These are phyloP conservation scores for Apiotrichum gamsii DNA, from an alignment of 1,284 basidiomycete species.

Conservation along the genomic window DNA sequence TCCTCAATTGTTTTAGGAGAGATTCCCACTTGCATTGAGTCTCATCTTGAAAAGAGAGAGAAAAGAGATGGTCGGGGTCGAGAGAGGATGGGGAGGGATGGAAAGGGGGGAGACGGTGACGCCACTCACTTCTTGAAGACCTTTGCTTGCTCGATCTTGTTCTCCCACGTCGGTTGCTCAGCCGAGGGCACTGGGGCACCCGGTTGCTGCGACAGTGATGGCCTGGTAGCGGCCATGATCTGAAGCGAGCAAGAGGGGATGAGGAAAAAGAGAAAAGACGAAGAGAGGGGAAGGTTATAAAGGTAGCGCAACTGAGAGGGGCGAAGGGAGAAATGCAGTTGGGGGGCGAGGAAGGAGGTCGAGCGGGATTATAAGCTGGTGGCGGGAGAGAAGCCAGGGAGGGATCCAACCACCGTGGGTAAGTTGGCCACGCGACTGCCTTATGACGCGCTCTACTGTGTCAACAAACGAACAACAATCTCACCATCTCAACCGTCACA, in stretches of 20 bases:
- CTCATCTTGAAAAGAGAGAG: constrained; percentile 47
- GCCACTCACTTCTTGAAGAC: constrained; percentile 52
- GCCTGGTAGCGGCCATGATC: constrained; percentile 15
- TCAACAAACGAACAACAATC: constrained; percentile 1
- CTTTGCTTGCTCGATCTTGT: constrained; percentile 47
- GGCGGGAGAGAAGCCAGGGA: background rate
- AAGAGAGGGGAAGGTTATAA: background rate
- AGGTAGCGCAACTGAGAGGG: background rate
- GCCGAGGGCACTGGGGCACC: constrained; percentile 2
- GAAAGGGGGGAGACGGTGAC: too few species aligned
- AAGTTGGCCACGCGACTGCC: too few species aligned
- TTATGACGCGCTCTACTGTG: background rate
- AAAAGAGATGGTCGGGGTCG: constrained; percentile 7
- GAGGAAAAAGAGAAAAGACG: background rate
- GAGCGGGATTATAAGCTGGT: background rate
- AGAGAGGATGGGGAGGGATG: constrained; percentile 1
- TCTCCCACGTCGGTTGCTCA: constrained; percentile 45
- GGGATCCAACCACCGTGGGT: too few species aligned
- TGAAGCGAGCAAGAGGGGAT: constrained; percentile 1
- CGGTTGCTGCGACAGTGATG: constrained; percentile 5
- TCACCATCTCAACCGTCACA: background rate
- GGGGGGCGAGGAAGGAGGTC: background rate
- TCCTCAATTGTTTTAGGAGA: constrained; percentile 54
- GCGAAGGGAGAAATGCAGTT: background rate
- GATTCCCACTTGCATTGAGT: constrained; percentile 56